A percentile compares a stretch with the other conserved stretches of the same genome.
Conservation (phyloP, 1,139 yeast genomes). For the Candida sp. region DNA sequence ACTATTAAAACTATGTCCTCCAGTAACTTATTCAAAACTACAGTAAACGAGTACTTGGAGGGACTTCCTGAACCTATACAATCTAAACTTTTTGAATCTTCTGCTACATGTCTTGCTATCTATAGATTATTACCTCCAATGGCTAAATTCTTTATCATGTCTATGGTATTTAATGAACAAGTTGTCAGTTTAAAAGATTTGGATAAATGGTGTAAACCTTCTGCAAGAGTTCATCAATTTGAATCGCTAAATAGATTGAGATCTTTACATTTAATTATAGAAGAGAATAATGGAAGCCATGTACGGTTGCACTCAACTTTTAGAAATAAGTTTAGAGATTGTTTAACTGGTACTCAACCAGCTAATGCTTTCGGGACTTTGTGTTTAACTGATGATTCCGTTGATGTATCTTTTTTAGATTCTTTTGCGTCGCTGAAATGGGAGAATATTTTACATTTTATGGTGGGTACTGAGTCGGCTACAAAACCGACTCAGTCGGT, state of each 20-base stretch:
- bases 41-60: conserved; percentile 87
- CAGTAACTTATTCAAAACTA: conserved; percentile 56
- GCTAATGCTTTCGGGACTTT: conserved; percentile 45
- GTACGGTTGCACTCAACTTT: conserved; percentile 71
- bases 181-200: conserved; percentile 67
- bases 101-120: conserved; percentile 93
- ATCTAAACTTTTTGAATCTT: conserved; percentile 68
- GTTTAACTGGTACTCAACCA: conserved; percentile 74
- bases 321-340: conserved; percentile 71
- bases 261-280: conserved; percentile 72
- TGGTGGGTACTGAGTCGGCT: conserved; percentile 87
- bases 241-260: conserved; percentile 80
- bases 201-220: conserved; percentile 73
- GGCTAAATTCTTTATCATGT: conserved; percentile 86
- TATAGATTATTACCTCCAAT: conserved; percentile 83
- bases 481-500: conserved; percentile 69
- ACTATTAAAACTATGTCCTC: conserved; percentile 24
- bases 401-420: conserved; percentile 67
- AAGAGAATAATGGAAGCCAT: conserved; percentile 50
- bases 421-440: conserved; percentile 81
- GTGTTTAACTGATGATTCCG: conserved; percentile 35
- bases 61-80: conserved; percentile 85
- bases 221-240: conserved; percentile 51
- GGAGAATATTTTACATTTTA: conserved; percentile 94
- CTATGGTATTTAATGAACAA: conserved; percentile 78